Conservation (phyloP, 78 protist genomes). For the Polysphondylium violaceum region DNA sequence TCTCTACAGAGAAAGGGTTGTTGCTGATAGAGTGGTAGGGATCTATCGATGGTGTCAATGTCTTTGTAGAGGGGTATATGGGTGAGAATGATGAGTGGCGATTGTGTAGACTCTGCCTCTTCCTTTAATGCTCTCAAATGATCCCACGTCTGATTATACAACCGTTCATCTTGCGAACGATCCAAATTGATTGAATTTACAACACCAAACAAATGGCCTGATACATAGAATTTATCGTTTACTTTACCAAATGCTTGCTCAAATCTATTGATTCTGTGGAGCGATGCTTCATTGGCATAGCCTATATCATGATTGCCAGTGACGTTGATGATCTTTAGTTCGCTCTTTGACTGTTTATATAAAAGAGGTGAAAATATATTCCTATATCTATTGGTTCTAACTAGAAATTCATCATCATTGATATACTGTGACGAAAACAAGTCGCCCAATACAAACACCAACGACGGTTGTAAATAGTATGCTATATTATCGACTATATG, state of each 20-base stretch:
- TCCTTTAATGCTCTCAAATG: constrained; percentile 34
- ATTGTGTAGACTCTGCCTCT: constrained; percentile 14
- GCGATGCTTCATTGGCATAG: constrained; percentile 55
- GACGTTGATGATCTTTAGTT: constrained; percentile 32
- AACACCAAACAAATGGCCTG: constrained; percentile 70
- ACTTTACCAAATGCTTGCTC: constrained; percentile 66
- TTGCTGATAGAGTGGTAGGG: neutral
- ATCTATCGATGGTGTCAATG: neutral
- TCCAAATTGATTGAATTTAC: constrained; percentile 71
- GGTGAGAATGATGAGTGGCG: constrained; percentile 56
- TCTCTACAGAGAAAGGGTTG: neutral
- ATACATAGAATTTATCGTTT: constrained; percentile 27
- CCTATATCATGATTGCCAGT: constrained; percentile 84
- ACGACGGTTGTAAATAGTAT: constrained; percentile 54
- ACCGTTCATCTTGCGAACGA: neutral
- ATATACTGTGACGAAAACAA: constrained; percentile 76
- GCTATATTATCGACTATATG: constrained; percentile 59
- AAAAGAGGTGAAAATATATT: constrained; percentile 47
- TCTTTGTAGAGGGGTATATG: constrained; percentile 74
- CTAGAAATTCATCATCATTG: constrained; percentile 6
- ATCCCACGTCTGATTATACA: constrained; percentile 40
- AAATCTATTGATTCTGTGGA: constrained; percentile 7
- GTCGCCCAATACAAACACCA: constrained; percentile 70
- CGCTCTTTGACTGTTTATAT: neutral
- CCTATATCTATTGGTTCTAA: constrained; percentile 24